These are phyloP conservation scores for Pittosporum tobira DNA, from an alignment of 129 eudicot genomes.

Conservation along the genomic window DNA sequence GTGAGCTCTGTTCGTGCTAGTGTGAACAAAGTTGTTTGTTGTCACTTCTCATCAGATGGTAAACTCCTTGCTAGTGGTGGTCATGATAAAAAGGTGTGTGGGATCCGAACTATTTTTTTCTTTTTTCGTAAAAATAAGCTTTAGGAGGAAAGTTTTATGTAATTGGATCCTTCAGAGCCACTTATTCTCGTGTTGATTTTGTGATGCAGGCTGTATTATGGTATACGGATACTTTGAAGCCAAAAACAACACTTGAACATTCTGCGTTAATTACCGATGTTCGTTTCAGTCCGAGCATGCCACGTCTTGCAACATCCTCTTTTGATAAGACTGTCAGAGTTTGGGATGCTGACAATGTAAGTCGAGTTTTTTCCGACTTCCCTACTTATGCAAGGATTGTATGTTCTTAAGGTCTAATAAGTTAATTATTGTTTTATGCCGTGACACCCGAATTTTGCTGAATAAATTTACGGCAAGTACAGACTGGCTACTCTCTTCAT, in stretches of 20 bases:
- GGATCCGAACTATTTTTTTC: no score
- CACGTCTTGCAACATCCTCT: conserved; percentile 94
- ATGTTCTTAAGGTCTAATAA: no score
- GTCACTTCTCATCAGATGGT: conserved; percentile 97
- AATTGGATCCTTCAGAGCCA: no score
- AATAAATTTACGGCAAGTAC: conserved; percentile 10
- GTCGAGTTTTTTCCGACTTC: conserved; percentile 20
- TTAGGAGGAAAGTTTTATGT: neutral
- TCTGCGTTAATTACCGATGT: conserved; percentile 78
- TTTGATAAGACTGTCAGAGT: conserved; percentile 96
- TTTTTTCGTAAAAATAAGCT: neutral
- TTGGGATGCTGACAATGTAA: conserved; percentile 96
- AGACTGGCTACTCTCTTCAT: conserved; percentile 84
- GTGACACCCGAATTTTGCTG: conserved; percentile 1
- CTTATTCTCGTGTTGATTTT: neutral
- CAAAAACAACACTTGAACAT: conserved; percentile 83
- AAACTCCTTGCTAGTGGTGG: conserved; percentile 96
- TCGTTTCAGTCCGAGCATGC: conserved; percentile 94
- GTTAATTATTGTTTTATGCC: neutral
- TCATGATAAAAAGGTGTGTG: conserved; percentile 82
- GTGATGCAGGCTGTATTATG: conserved; percentile 82
- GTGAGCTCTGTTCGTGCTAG: conserved; percentile 82
- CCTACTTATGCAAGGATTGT: neutral
- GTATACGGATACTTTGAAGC: conserved; percentile 71
- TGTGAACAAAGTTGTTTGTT: conserved; percentile 74